Conservation (phyloP, 2,329 filamentous ascomycete genomes). For the Fusarium sp. region DNA sequence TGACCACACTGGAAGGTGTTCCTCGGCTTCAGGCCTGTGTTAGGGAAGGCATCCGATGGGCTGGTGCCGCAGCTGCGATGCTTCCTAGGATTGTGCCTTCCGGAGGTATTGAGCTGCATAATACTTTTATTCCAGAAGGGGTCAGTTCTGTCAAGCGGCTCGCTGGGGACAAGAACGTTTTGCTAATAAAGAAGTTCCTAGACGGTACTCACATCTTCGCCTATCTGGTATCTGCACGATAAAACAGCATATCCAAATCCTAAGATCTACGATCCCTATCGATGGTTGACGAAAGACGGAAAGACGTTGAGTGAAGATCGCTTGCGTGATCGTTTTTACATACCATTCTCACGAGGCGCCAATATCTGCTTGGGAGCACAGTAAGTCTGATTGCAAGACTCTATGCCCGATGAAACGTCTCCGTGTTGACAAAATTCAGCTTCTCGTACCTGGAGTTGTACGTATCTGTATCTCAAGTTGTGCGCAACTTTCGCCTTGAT, state of each 20-base stretch:
- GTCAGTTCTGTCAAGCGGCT: conserved; percentile 9
- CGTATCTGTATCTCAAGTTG: background rate
- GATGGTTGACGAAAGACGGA: conserved; percentile 6
- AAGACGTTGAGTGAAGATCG: conserved; percentile 21
- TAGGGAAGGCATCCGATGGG: conserved; percentile 51
- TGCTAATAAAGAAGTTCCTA: background rate
- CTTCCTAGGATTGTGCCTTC: conserved; percentile 46
- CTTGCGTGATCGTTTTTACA: conserved; percentile 48
- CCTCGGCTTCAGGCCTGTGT: conserved; percentile 45
- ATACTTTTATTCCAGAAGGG: conserved; percentile 43
- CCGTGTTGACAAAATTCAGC: background rate
- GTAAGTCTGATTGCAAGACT: conserved; percentile 31
- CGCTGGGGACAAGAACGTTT: background rate
- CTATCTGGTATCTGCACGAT: conserved; percentile 5
- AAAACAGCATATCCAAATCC: background rate
- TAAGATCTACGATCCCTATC: background rate
- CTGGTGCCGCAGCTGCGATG: conserved; percentile 48
- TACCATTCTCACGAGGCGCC: conserved; percentile 50
- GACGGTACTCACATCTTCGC: background rate
- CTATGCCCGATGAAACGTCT: background rate
- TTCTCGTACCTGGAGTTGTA: background rate
- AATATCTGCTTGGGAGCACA: conserved; percentile 50
- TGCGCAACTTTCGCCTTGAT: background rate
- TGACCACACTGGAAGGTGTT: conserved; percentile 44
- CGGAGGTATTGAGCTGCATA: conserved; percentile 44